Evolutionary conservation across 2,329 filamentous ascomycete genomes (phyloP), one percentile per base, ranked within the genome.

Genomic region (Trichoderma sp.): DNA sequence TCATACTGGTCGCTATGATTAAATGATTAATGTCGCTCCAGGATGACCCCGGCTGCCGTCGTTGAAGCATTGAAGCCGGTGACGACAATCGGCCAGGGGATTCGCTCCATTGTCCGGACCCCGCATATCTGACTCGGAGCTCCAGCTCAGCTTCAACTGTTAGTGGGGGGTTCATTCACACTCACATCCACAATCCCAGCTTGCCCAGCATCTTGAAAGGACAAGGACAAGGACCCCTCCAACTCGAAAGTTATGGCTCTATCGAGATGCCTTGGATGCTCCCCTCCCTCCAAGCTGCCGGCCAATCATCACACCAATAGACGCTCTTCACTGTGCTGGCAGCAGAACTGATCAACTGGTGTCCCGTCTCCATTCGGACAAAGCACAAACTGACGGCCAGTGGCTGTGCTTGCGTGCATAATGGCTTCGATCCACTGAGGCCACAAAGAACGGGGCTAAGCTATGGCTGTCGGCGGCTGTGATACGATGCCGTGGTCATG

Each of bases 391-490:
- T 18, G 59, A 74, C 45, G 33, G 50, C 41, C 71, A 60, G 71
- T 74, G 71, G 71, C 71, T 73, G 71, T 73, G 71, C 69, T 45
- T 45, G 41, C 33, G 50, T 73, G 71, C 62, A 64, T 73, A 16
- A 41, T 63, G 18, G 50, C 41, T 50, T 62, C 71, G 62, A 73
- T 73, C 71, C 71, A 74, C 71, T 53, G 69, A 72, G 27, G 41
- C 71, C 71, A 66, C 71, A 27, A 65, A 45, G 66, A 67, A 74
- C 63, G 71, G 71, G 71, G 62, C 71, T 50, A 16, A 24, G 24
- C n/a, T 9, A 45, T 56, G 71, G 45, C 71, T 41, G 45, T 41
- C 29, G 62, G 41, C 62, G 29, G n/a, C 71, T 45, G 64, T 74
- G 71, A 74, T 67, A 74, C 71, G 63, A 67, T 74, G 53, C 41